Conservation (phyloP, 352 stramenopile species). For the Elongisporangium undulatum region DNA sequence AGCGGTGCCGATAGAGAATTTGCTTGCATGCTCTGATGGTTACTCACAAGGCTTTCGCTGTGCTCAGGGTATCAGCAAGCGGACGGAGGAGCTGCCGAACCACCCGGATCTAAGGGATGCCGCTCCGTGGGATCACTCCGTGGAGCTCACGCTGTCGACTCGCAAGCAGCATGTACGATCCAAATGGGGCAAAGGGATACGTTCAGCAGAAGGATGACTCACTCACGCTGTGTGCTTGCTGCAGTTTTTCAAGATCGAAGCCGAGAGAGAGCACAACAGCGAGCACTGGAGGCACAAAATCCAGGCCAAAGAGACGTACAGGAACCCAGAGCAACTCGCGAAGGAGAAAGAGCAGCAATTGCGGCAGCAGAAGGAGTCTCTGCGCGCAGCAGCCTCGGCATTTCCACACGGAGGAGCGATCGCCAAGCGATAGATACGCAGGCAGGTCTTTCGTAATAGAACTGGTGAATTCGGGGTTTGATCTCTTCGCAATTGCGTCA, state of each 20-base stretch:
- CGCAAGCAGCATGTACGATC: constrained; percentile 43
- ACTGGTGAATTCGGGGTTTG: not conserved
- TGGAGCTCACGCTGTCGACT: constrained; percentile 35
- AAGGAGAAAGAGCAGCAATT: constrained; percentile 41
- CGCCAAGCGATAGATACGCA: not conserved
- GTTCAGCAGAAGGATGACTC: too few relatives aligned
- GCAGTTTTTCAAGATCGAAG: constrained; percentile 30
- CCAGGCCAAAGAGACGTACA: constrained; percentile 31
- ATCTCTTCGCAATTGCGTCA: constrained; percentile 3
- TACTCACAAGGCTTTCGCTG: not conserved
- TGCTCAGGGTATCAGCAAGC: constrained; percentile 58
- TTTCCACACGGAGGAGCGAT: not conserved
- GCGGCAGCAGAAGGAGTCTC: constrained; percentile 40
- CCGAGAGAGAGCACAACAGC: constrained; percentile 31
- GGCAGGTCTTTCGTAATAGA: not conserved
- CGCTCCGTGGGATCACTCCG: constrained; percentile 61
- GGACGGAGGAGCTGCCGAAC: constrained; percentile 71
- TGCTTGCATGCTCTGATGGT: not conserved
- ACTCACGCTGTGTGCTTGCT: constrained; percentile 10
- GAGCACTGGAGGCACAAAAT: constrained; percentile 47
- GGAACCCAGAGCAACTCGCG: constrained; percentile 45
- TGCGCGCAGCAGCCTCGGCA: constrained; percentile 10
- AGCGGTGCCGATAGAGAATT: not conserved
- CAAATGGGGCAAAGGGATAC: too few relatives aligned
- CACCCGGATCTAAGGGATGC: constrained; percentile 56